Conservation (phyloP, 2,329 filamentous ascomycete species). For the Juglanconis oblonga region DNA sequence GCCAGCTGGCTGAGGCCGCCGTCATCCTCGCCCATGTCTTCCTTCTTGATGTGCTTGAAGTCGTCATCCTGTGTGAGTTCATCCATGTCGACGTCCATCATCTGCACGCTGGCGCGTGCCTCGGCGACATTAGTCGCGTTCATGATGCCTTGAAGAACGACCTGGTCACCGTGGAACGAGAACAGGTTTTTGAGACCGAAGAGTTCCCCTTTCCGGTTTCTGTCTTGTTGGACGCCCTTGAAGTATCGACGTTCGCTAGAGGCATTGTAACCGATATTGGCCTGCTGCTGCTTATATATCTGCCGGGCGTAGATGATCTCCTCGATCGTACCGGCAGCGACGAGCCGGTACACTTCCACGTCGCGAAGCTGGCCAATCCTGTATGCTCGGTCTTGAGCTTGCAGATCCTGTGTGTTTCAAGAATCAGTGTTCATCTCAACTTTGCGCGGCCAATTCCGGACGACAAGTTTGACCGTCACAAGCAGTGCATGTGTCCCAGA, state of each 20-base stretch:
- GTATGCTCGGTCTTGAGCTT: slow-evolving; percentile 95
- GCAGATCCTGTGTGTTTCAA: slow-evolving; percentile 57
- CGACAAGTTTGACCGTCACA: background rate
- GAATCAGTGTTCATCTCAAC: background rate
- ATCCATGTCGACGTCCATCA: slow-evolving; percentile 73
- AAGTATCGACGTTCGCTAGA: slow-evolving; percentile 93
- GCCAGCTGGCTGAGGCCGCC: slow-evolving; percentile 73
- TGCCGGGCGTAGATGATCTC: slow-evolving; percentile 96
- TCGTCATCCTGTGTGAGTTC: slow-evolving; percentile 48
- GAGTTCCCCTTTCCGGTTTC: slow-evolving; percentile 83
- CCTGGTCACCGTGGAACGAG: slow-evolving; percentile 72
- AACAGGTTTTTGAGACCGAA: slow-evolving; percentile 90
- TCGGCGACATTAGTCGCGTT: slow-evolving; percentile 98
- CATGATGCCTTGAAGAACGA: slow-evolving; percentile 89
- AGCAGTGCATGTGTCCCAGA: background rate
- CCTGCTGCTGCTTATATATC: slow-evolving; percentile 98
- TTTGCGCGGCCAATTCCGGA: background rate
- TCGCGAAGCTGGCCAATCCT: slow-evolving; percentile 90
- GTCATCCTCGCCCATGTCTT: slow-evolving; percentile 50
- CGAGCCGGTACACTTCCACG: slow-evolving; percentile 90
- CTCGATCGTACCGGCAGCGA: slow-evolving; percentile 90
- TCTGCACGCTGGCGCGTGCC: slow-evolving; percentile 76
- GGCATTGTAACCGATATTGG: slow-evolving; percentile 94
- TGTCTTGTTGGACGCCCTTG: slow-evolving; percentile 84
- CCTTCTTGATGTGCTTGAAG: slow-evolving; percentile 40